A percentile compares a stretch with the other conserved stretches of the same genome.
Evolutionary conservation across 768 basidiomycete genomes (phyloP).

Genomic region (Harrya chromipes): DNA sequence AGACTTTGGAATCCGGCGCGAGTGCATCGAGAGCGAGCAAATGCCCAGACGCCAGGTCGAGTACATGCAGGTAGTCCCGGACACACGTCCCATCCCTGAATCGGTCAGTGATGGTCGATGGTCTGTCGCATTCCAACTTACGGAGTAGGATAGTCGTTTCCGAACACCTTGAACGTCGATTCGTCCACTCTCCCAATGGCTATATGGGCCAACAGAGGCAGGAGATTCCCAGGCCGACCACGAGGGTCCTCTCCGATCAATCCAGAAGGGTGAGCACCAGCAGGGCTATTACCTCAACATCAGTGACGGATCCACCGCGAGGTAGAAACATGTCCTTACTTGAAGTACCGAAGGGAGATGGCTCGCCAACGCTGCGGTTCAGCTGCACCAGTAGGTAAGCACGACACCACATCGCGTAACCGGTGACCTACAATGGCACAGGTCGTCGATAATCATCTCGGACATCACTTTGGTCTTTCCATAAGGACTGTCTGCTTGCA

Average conservation of each 20-base stretch:
- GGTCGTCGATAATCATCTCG: slow-evolving; percentile 85
- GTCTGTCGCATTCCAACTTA: slow-evolving; percentile 34
- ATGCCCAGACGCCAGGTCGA: slow-evolving; percentile 95
- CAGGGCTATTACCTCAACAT: slow-evolving; percentile 57
- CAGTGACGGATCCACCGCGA: neutral
- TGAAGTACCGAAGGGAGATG: slow-evolving; percentile 95
- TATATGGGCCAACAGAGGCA: slow-evolving; percentile 93
- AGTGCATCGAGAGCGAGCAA: slow-evolving; percentile 88
- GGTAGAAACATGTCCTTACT: slow-evolving; percentile 47
- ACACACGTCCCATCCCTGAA: slow-evolving; percentile 92
- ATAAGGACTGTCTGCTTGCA: slow-evolving; percentile 90
- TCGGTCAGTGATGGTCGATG: neutral
- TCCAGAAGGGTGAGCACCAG: slow-evolving; percentile 97
- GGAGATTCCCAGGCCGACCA: slow-evolving; percentile 90
- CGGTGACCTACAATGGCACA: slow-evolving; percentile 65
- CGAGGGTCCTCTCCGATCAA: slow-evolving; percentile 94
- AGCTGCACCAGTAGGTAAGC: slow-evolving; percentile 42
- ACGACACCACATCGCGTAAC: neutral
- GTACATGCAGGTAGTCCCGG: slow-evolving; percentile 91
- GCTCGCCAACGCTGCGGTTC: slow-evolving; percentile 71
- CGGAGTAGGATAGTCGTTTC: slow-evolving; percentile 96
- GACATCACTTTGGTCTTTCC: slow-evolving; percentile 96
- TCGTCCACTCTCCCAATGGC: slow-evolving; percentile 85
- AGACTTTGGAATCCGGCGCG: slow-evolving; percentile 50
- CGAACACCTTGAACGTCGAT: slow-evolving; percentile 76